Evolutionary conservation across 805 yeast genomes (phyloP).

Genomic region (Pichia californica): DNA sequence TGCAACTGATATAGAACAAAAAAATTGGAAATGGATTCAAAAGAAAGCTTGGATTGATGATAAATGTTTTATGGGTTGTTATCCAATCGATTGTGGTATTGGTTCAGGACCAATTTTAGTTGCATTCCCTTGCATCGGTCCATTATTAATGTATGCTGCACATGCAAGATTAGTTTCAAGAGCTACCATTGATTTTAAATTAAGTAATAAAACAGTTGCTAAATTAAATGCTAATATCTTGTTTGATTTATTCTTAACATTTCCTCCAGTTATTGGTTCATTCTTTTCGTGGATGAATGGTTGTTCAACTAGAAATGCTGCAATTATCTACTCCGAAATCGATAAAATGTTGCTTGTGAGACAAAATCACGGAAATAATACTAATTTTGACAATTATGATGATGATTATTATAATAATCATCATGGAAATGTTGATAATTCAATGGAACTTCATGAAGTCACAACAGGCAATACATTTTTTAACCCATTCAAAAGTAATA

Average conservation of each 20-base stretch:
- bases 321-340: slow-evolving; percentile 50
- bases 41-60: slow-evolving; percentile 84
- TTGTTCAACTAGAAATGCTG: slow-evolving; percentile 87
- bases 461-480: not conserved
- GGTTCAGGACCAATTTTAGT: slow-evolving; percentile 74
- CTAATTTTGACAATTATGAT: not conserved
- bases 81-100: slow-evolving; percentile 64
- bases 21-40: slow-evolving; percentile 68
- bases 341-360: slow-evolving; percentile 16
- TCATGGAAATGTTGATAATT: too few relatives aligned
- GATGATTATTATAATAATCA: too few relatives aligned
- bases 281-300: slow-evolving; percentile 75
- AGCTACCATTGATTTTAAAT: slow-evolving; percentile 49
- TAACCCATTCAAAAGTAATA: too few relatives aligned
- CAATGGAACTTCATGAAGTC: not conserved
- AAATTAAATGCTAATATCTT: slow-evolving; percentile 72
- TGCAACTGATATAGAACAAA: slow-evolving; percentile 52
- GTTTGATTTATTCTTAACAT: slow-evolving; percentile 64
- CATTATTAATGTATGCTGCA: slow-evolving; percentile 68
- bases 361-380: slow-evolving; percentile 4
- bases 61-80: slow-evolving; percentile 73
- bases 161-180: slow-evolving; percentile 61
- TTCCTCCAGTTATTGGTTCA: slow-evolving; percentile 78
- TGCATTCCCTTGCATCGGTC: slow-evolving; percentile 75
- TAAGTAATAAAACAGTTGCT: slow-evolving; percentile 55